Evolutionary conservation across 768 basidiomycete genomes (phyloP), one percentile per base, ranked within the genome.

Genomic region (Brasilioporus rufonigricans): DNA sequence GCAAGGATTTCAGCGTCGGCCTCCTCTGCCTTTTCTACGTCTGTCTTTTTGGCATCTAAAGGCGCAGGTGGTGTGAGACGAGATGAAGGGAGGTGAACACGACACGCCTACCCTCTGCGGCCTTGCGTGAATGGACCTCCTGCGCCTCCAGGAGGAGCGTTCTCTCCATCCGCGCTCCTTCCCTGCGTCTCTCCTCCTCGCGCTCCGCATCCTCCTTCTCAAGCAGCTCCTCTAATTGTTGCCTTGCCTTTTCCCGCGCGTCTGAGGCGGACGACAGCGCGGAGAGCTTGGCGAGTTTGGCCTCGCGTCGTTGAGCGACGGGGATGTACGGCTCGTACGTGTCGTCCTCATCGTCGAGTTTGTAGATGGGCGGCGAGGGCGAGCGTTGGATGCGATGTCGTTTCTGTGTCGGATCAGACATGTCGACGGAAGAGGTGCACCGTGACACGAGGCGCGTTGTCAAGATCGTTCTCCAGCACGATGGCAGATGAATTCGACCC

Each of bases 81-180:
- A 62, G 52, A 40, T 4, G 19, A 35, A 38, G 21, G 43, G 32
- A 24, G 29, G 27, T 26, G 39, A 40, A 26, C 32, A 55, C 10
- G 10, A 44, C 33, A 39, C 18, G 65, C 74, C 44, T 50, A 91
- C 93, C 89, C 75, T 96, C 91, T 50, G 77, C 80, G 5, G 89
- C 91, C 71, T 87, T 92, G 70, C 79, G 79, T 24, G 80, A 79
- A 65, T 96, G 93, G 31, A 98, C 95, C 66, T 98, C 96, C 72
- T 98, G 93, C 1, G 97, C 97, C 69, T 97, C 94, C 65, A 93
- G 71, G 47, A 99, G 74, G 45, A 99, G 73, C 0, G 94, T 97
- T 62, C 93, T 76, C 73, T 95, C 93, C 69, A 85, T 88, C 57
- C 95, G 73, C 19, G 84, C 81, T 64, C 80, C 85, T 68, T 96